Evolutionary conservation across 495 filamentous ascomycete genomes (phyloP), one percentile per base, ranked within the genome.

Genomic region (Penicillium bovifimosum): DNA sequence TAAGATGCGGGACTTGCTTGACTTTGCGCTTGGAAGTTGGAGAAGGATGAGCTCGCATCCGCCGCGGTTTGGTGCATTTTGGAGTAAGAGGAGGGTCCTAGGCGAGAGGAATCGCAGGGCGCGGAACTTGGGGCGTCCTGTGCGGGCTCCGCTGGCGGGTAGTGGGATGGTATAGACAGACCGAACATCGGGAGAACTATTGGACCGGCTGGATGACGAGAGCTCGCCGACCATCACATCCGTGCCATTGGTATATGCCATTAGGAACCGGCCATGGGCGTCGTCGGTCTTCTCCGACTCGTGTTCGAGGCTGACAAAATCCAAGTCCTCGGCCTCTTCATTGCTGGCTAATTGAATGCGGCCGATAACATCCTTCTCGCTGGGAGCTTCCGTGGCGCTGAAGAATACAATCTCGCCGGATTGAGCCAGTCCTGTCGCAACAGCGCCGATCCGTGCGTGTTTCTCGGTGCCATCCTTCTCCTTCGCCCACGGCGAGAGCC

Each of bases 341-440:
- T 73, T 72, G 48, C 68, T 77, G 8, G 67, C 69, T 31, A 86
- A 74, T n/a, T 81, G 73, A 40, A 96, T 80, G 39, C 82, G 80
- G 9, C 82, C 82, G 58, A 85, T 78, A 11, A 86, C 68, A 63
- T 85, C 83, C n/a, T 80, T 73, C 29, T 77, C 66, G 36, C 66
- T 64, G 16, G 80, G 79, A 11, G 72, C 75, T 28, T 75, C 64
- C 24, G 75, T 81, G n/a, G 82, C 80, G 65, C 81, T 75, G 67
- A 96, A 91, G 47, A 96, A 66, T 32, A 90, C 85, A 54, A 98
- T 83, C 68, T 98, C 86, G 10, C 77, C 79, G 16, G 84, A 73
- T 33, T 80, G 82, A 10, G 87, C 81, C 39, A 92, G 68, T 20
- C 88, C 86, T 0, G 88, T 90, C 13, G 87, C 82, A 53, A 85